Evolutionary conservation across 345 rosid genomes (phyloP), one percentile per base, ranked within the genome.

Genomic region (Gossypium herbaceum): DNA sequence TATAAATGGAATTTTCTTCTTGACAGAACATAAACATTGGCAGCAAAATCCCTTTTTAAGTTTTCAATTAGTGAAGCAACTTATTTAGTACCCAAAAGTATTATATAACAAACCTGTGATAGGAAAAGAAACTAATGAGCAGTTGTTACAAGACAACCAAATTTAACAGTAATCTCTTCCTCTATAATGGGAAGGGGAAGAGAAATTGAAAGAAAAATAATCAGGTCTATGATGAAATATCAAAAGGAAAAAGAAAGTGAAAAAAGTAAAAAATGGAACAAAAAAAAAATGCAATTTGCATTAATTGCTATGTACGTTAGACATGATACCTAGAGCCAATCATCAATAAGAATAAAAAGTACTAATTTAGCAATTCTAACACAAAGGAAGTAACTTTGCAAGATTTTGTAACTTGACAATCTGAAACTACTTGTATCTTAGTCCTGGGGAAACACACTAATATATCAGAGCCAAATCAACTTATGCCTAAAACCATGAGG

Each of bases 1-100:
- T 51, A 43, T 52, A 72, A 39, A 72, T 51, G 73, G 58, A 57
- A 71, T 39, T 39, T 71, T 71, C 34, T 56, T 71, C 74, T 55
- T 3, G 74, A 55, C 39, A 71, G 63, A 55, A 55, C 29, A 72
- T 29, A 50, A 56, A 22, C 66, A 72, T 72, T 72, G 52, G 41
- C 50, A 57, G 66, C 66, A 72, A 56, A 72, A 72, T 15, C 51
- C 52, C 52, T 41, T 39, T 22, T 51, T 39, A 68, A 50, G 64
- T 51, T 3, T 11, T 43, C 75, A 59, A 25, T 59, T 59, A 72
- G 39, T 57, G 66, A 22, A 57, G 54, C 39, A 57, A 72, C 22
- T 72, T 17, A 72, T 57, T 39, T 57, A 57, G 62, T 25, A 72
- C 51, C 64, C 65, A 72, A 72, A 72, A 7, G 52, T 19, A 41